Evolutionary conservation across 306 rosid species (phyloP).

Genomic region (Citrullus mucosospermus): DNA sequence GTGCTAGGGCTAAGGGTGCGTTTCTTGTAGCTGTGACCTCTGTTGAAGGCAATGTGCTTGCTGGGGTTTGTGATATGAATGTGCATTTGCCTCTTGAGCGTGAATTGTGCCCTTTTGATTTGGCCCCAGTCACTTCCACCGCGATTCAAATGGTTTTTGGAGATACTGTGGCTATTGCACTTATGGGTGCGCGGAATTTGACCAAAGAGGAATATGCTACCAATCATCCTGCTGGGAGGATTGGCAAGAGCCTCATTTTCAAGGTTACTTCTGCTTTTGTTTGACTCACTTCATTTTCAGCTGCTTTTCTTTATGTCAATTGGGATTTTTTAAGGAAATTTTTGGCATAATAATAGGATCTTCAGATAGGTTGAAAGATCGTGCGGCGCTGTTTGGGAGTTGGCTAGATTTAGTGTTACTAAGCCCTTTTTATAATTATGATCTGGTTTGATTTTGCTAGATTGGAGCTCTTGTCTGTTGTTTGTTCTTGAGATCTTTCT

Average conservation of each 20-base stretch:
- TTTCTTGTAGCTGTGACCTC: slow-evolving; percentile 62
- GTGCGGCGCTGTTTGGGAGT: too few relatives aligned
- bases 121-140: slow-evolving; percentile 97
- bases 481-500: too few relatives aligned
- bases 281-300: neutral
- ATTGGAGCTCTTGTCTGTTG: too few relatives aligned
- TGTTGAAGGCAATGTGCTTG: slow-evolving; percentile 35
- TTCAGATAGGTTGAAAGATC: too few relatives aligned
- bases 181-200: slow-evolving; percentile 77
- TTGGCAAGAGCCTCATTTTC: slow-evolving; percentile 91
- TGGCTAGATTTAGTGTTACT: too few relatives aligned
- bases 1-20: slow-evolving; percentile 72
- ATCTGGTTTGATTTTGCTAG: too few relatives aligned
- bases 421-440: too few relatives aligned
- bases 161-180: slow-evolving; percentile 89
- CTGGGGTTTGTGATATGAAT: slow-evolving; percentile 57
- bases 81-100: slow-evolving; percentile 84
- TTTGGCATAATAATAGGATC: too few relatives aligned
- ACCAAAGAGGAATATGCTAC: slow-evolving; percentile 80
- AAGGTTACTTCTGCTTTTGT: slow-evolving; percentile 30
- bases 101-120: slow-evolving; percentile 79
- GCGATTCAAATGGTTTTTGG: slow-evolving; percentile 98
- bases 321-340: neutral
- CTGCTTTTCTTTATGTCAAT: neutral
- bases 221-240: slow-evolving; percentile 91